These are phyloP conservation scores for Elongisporangium prolatum DNA, from an alignment of 352 stramenopile species.

Conservation along the genomic window DNA sequence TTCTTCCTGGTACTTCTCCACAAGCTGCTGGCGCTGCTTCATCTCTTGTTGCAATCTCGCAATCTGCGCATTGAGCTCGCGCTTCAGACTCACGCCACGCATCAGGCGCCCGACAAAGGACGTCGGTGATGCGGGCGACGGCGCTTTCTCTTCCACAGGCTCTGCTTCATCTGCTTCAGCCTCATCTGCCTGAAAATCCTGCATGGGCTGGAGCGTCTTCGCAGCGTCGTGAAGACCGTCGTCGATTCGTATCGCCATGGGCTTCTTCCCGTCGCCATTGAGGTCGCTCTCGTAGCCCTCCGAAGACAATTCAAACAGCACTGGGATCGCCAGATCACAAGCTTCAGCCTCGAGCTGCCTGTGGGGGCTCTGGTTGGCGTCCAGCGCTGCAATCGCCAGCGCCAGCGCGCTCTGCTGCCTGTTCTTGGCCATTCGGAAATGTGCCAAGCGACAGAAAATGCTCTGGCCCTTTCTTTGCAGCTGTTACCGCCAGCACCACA, in stretches of 20 bases:
- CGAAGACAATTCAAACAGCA: neutral
- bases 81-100: constrained; percentile 21
- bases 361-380: neutral
- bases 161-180: neutral
- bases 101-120: constrained; percentile 22
- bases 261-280: neutral
- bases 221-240: neutral
- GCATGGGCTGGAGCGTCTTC: neutral
- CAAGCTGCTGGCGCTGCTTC: constrained; percentile 18
- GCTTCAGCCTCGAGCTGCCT: neutral
- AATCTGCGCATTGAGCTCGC: constrained; percentile 22
- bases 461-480: neutral
- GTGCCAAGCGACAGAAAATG: neutral
- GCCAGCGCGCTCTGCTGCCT: neutral
- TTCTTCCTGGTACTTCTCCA: constrained; percentile 14
- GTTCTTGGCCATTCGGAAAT: neutral
- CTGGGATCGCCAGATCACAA: neutral
- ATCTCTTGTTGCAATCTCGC: constrained; percentile 22
- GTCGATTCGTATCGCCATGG: neutral
- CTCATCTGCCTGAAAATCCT: too few relatives aligned
- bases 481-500: neutral
- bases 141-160: neutral
- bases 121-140: neutral
- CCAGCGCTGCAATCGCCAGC: neutral
- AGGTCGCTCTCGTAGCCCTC: neutral